phyloP scores from a whole-genome alignment of 2,329 filamentous ascomycete genomes.

The Fusarium palustre region DNA sequence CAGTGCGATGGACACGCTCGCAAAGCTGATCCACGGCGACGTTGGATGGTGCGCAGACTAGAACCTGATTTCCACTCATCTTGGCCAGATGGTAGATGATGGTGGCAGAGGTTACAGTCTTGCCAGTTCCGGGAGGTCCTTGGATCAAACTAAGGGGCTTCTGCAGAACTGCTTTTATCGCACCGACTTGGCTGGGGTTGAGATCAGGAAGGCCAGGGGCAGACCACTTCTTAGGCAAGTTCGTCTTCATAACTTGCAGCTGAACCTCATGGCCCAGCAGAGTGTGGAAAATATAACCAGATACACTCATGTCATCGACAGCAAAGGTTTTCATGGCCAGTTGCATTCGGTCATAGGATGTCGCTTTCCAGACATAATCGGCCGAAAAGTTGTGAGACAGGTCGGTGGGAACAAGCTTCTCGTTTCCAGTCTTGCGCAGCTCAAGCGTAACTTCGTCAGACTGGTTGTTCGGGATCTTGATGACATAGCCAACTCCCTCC shows the following conservation, averaged over 20 bases:
- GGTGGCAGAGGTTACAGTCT: conserved; percentile 97
- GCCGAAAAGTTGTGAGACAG: conserved; percentile 98
- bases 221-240: conserved; percentile 95
- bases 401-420: conserved; percentile 95
- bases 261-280: conserved; percentile 95
- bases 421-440: conserved; percentile 91
- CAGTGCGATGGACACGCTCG: conserved; percentile 94
- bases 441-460: conserved; percentile 98
- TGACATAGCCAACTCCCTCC: conserved; percentile 98
- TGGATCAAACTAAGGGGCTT: conserved; percentile 96
- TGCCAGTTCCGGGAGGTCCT: conserved; percentile 95
- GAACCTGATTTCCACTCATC: conserved; percentile 91
- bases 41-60: conserved; percentile 97
- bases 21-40: conserved; percentile 98
- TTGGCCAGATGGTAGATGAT: conserved; percentile 98
- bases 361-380: conserved; percentile 99
- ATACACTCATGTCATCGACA: conserved; percentile 97
- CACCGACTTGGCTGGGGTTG: conserved; percentile 94
- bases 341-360: conserved; percentile 99
- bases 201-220: conserved; percentile 94
- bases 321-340: conserved; percentile 99
- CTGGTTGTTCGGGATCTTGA: conserved; percentile 99
- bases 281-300: conserved; percentile 98
- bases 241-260: conserved; percentile 93
- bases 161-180: conserved; percentile 93